Base-by-base conservation (phyloP, 352 stramenopile genomes). In the Globisporangium nunn region DNA sequence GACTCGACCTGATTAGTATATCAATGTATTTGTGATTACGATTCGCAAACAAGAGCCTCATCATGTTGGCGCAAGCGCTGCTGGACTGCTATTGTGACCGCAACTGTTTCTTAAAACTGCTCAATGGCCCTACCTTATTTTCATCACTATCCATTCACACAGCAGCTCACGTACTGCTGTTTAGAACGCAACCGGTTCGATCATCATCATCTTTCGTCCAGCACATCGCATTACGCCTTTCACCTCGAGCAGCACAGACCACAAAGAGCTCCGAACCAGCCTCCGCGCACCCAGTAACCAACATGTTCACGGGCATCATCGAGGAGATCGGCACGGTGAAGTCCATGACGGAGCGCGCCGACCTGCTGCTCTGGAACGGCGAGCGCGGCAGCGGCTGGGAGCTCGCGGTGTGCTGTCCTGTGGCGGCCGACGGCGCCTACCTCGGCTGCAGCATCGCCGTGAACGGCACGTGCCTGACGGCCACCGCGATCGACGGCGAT, bases 291-390 rank as follows among this genome's bases (percentile, higher is more conserved):
- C 48, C 14, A 30, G 4, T 6, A 28, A 3, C 30, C 40, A 10
- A 18, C 33, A 91, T 99, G 95, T 99, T 99, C 76, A 98, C 94
- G 7, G 97, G 97, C 39, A 99, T 99, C 74, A 87, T 99, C 46
- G 96, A 99, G 75, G 96, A 99, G 83, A 98, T 99, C 71, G 97
- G 97, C 56, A 90, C 75, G 40, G 93, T 99, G 44, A 75, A 97
- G 54, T 87, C 80, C 44, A 87, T 99, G 66, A 71, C 88, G 60
- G 75, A 97, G 67, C 82, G 89, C 53, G 70, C 89, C 56, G 90
- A 98, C 59, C 90, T 99, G 73, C 67, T 84, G 56, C 71, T 99
- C 30, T 99, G 97, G 97, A 94, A 99, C 68, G 97, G 96, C 12
- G 85, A 84, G 57, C 79, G 64, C n/a, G 89, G 89, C 55, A 75